A percentile compares a stretch with the other conserved stretches of the same genome.
phyloP scores from a whole-genome alignment of 192 early-diverging fungal genomes.

The Diversispora eburnea region DNA sequence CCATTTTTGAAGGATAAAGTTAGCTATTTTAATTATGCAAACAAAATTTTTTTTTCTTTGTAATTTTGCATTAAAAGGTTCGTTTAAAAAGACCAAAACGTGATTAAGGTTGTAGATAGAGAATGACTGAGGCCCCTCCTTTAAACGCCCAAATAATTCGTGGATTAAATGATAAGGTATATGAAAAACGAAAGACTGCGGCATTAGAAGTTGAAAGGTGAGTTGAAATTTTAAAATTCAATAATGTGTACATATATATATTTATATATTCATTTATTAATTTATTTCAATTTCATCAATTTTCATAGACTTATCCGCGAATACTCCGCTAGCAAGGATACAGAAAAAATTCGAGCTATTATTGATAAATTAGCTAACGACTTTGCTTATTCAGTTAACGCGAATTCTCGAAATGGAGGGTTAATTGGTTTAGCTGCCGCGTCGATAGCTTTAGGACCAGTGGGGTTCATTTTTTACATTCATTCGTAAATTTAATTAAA shows the following conservation, averaged over 20 bases:
- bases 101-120: too few relatives aligned
- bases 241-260: background rate
- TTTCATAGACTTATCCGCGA: constrained; percentile 60
- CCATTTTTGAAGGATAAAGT: too few relatives aligned
- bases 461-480: constrained; percentile 33
- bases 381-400: constrained; percentile 82
- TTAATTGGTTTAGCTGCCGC: constrained; percentile 87
- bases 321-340: constrained; percentile 51
- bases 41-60: too few relatives aligned
- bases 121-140: constrained; percentile 12
- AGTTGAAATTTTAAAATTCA: background rate
- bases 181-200: constrained; percentile 91
- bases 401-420: constrained; percentile 88
- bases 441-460: constrained; percentile 81
- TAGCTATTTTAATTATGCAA: too few relatives aligned
- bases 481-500: too few relatives aligned
- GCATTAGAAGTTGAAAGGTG: constrained; percentile 89
- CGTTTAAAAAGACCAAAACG: too few relatives aligned
- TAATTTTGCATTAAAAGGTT: too few relatives aligned
- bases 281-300: background rate
- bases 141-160: constrained; percentile 57
- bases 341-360: constrained; percentile 61
- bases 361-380: constrained; percentile 78
- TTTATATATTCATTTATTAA: background rate
- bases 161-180: constrained; percentile 83